These are phyloP conservation scores for Colletotrichum sublineola DNA, from an alignment of 2,329 filamentous ascomycete genomes.

Conservation along the genomic window DNA sequence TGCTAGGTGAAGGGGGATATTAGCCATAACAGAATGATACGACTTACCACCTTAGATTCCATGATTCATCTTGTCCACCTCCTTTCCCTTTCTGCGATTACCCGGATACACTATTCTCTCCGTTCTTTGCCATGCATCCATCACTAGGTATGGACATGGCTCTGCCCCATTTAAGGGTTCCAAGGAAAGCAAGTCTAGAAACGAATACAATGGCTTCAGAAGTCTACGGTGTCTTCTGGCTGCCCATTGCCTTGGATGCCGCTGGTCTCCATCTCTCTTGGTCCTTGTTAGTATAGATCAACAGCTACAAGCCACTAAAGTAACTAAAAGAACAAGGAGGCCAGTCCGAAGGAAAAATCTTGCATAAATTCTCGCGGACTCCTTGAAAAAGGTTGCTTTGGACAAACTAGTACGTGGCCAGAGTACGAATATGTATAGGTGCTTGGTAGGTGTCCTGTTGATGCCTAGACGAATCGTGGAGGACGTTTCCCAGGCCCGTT, in stretches of 20 bases:
- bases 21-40: conserved; percentile 25
- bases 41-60: not conserved
- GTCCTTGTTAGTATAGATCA: too few relatives aligned
- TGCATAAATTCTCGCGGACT: not conserved
- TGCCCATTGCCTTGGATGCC: too few relatives aligned
- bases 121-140: not conserved
- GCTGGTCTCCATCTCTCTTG: too few relatives aligned
- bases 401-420: not conserved
- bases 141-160: too few relatives aligned
- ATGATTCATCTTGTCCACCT: not conserved
- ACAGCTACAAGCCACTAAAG: too few relatives aligned
- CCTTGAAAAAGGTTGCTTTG: not conserved
- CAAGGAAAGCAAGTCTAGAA: too few relatives aligned
- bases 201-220: not conserved
- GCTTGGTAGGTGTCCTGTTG: not conserved
- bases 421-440: not conserved
- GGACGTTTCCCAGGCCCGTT: not conserved
- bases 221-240: too few relatives aligned
- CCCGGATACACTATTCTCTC: too few relatives aligned
- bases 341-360: not conserved
- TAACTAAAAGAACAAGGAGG: not conserved
- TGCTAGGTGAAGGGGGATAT: conserved; percentile 5
- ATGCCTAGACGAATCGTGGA: not conserved
- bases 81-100: not conserved
- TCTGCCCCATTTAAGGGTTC: too few relatives aligned